These are phyloP conservation scores for Neurospora pannonica DNA, from an alignment of 495 filamentous ascomycete genomes.

Conservation along the genomic window DNA sequence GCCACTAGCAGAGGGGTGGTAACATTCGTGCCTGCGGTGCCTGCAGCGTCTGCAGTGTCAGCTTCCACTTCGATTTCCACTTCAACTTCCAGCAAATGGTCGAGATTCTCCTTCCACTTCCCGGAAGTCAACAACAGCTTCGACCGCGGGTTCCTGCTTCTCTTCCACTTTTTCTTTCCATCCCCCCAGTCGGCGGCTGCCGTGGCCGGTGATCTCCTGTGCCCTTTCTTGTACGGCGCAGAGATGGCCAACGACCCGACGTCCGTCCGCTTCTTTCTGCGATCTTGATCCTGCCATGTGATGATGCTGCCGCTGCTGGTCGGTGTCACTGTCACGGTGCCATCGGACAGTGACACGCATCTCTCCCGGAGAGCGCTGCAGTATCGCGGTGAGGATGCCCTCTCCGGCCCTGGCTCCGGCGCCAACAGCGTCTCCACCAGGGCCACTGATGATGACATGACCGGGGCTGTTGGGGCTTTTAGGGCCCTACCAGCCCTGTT, in stretches of 20 bases:
- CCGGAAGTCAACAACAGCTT: background rate
- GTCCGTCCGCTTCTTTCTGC: background rate
- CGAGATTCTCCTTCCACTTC: background rate
- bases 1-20: background rate
- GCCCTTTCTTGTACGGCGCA: background rate
- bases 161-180: background rate
- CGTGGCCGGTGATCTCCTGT: background rate
- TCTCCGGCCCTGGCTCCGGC: background rate
- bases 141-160: background rate
- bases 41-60: constrained; percentile 3
- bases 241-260: background rate
- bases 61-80: background rate
- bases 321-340: background rate
- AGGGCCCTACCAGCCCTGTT: background rate
- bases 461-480: background rate
- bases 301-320: background rate
- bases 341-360: background rate
- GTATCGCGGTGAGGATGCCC: background rate
- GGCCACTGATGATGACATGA: background rate
- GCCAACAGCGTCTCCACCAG: background rate
- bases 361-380: background rate
- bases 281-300: background rate
- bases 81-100: background rate
- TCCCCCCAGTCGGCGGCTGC: background rate
- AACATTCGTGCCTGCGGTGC: background rate